A percentile compares a stretch with the other conserved stretches of the same genome.
phyloP scores from a whole-genome alignment of 129 eudicot genomes.

The Calendula officinalis region DNA sequence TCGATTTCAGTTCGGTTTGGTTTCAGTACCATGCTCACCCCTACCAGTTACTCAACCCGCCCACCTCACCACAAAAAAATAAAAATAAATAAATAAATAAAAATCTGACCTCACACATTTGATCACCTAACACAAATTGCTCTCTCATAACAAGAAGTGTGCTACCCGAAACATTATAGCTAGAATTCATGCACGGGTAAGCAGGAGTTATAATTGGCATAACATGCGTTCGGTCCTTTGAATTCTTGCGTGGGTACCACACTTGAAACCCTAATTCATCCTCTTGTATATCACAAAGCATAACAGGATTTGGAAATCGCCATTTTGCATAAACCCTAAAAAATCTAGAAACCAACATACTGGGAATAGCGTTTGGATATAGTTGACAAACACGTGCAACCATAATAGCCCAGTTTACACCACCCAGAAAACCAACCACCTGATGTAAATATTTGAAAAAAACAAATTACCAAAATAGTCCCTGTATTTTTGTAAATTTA shows the following conservation, averaged over 20 bases:
- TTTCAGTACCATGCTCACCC: not conserved
- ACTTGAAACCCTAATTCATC: conserved; percentile 81
- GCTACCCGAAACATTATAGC: conserved; percentile 91
- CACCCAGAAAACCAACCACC: conserved; percentile 99
- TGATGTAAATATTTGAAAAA: conserved; percentile 23
- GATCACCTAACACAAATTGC: conserved; percentile 73
- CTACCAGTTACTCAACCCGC: not conserved
- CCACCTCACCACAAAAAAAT: conserved; percentile 18
- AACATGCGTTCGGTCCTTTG: conserved; percentile 73
- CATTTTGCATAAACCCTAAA: conserved; percentile 91
- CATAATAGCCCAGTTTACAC: conserved; percentile 96
- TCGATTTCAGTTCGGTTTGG: not conserved
- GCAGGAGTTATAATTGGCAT: conserved; percentile 99
- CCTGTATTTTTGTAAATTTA: too few species aligned
- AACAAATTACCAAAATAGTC: too few species aligned
- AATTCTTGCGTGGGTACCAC: conserved; percentile 94
- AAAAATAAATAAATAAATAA: not conserved
- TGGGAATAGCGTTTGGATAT: conserved; percentile 90
- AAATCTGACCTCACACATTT: conserved; percentile 55
- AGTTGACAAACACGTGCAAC: conserved; percentile 94
- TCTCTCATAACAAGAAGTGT: conserved; percentile 93
- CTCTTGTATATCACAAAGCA: conserved; percentile 89
- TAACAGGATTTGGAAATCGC: conserved; percentile 99
- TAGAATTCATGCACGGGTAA: conserved; percentile 96
- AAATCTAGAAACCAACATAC: conserved; percentile 92